These are phyloP conservation scores for Malassezia obtusa DNA, from an alignment of 1,284 basidiomycete genomes.

Conservation along the genomic window DNA sequence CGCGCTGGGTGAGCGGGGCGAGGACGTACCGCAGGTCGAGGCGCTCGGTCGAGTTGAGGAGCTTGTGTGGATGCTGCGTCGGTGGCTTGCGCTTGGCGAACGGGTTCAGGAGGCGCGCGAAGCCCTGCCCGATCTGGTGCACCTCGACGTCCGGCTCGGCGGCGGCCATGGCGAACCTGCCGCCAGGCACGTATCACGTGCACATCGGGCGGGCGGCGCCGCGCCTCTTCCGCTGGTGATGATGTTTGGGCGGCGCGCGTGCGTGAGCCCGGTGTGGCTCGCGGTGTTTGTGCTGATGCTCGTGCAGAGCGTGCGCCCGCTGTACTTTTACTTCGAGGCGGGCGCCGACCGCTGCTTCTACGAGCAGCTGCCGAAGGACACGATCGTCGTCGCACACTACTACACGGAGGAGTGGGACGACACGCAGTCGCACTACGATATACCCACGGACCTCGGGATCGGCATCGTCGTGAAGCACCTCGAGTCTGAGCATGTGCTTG, in stretches of 20 bases:
- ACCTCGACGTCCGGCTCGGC: neutral
- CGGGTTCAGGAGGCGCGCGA: neutral
- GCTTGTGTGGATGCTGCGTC: constrained; percentile 3
- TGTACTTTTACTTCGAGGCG: constrained; percentile 51
- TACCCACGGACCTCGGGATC: constrained; percentile 73
- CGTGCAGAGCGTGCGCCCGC: constrained; percentile 9
- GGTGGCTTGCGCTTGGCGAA: neutral
- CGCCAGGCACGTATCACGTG: neutral
- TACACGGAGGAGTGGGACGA: constrained; percentile 79
- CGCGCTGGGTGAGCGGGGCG: constrained; percentile 3
- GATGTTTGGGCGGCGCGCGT: neutral
- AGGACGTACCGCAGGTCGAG: constrained; percentile 13
- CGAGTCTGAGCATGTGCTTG: constrained; percentile 47
- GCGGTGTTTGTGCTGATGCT: constrained; percentile 4
- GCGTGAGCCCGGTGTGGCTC: constrained; percentile 6
- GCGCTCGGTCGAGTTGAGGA: neutral
- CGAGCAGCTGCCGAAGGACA: constrained; percentile 92
- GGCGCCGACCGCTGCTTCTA: constrained; percentile 64
- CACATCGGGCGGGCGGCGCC: neutral
- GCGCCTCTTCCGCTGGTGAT: neutral
- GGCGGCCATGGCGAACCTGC: neutral
- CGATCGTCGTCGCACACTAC: constrained; percentile 73
- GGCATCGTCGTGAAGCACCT: constrained; percentile 68
- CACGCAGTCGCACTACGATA: constrained; percentile 59
- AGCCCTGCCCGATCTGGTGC: constrained; percentile 1